phyloP scores from a whole-genome alignment of 1,139 yeast genomes.

The Zygoascus meyerae region DNA sequence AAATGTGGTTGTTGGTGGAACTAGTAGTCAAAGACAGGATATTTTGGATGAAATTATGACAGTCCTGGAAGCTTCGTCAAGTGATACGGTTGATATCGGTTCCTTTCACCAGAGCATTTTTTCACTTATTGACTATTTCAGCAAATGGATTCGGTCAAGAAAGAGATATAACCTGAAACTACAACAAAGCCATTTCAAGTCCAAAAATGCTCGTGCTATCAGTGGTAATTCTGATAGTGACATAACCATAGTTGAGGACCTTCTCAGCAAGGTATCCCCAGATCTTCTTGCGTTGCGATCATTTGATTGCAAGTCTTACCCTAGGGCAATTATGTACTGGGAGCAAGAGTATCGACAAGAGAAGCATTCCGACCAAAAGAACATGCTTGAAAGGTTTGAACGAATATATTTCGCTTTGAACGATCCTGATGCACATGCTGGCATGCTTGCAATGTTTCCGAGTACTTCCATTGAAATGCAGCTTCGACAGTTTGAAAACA shows the following conservation, averaged over 20 bases:
- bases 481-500: slow-evolving; percentile 72
- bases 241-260: slow-evolving; percentile 33
- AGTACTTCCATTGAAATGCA: slow-evolving; percentile 65
- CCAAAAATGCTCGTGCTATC: slow-evolving; percentile 10
- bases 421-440: slow-evolving; percentile 87
- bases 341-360: slow-evolving; percentile 44
- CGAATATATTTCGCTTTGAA: slow-evolving; percentile 80
- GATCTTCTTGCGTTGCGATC: slow-evolving; percentile 71
- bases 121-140: slow-evolving; percentile 74
- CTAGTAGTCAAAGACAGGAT: slow-evolving; percentile 40
- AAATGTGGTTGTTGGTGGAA: slow-evolving; percentile 55
- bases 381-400: slow-evolving; percentile 42
- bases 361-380: slow-evolving; percentile 25
- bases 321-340: slow-evolving; percentile 80
- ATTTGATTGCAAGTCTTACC: slow-evolving; percentile 77
- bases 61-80: slow-evolving; percentile 46
- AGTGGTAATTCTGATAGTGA: slow-evolving; percentile 15
- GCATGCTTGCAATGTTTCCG: slow-evolving; percentile 70
- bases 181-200: slow-evolving; percentile 9
- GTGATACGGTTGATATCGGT: slow-evolving; percentile 45
- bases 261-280: slow-evolving; percentile 55
- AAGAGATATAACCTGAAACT: slow-evolving; percentile 17
- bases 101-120: slow-evolving; percentile 69
- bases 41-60: slow-evolving; percentile 53
- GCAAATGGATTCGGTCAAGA: slow-evolving; percentile 59